These are phyloP conservation scores for Penicillium nucicola DNA, from an alignment of 495 filamentous ascomycete genomes.

Conservation along the genomic window DNA sequence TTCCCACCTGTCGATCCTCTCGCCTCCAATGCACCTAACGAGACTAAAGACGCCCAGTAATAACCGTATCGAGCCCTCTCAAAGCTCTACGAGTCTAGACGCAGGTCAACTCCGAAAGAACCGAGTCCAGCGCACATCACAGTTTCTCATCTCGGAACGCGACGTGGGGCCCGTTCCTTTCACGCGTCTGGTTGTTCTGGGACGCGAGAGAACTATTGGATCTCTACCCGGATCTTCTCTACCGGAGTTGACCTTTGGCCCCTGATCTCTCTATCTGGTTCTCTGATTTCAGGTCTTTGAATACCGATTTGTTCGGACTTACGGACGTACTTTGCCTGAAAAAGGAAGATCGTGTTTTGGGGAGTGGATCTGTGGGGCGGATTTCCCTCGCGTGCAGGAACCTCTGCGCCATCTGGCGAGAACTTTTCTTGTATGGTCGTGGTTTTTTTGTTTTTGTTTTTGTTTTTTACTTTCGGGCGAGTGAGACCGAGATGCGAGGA, in stretches of 20 bases:
- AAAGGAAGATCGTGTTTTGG: no score
- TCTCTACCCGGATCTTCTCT: background rate
- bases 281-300: background rate
- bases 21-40: background rate
- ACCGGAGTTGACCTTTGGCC: no score
- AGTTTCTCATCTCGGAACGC: background rate
- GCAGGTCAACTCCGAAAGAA: no score
- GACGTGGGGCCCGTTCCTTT: background rate
- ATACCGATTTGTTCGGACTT: no score
- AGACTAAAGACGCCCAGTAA: constrained; percentile 3
- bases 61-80: background rate
- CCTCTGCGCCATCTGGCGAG: background rate
- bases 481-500: no score
- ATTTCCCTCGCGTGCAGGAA: constrained; percentile 1
- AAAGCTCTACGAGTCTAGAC: no score
- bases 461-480: no score
- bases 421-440: no score
- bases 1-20: no score
- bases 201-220: background rate
- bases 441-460: no score
- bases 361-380: background rate
- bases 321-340: no score
- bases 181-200: background rate
- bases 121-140: no score
- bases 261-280: background rate